Evolutionary conservation across 129 eudicot genomes (phyloP), one percentile per base, ranked within the genome.

Genomic region (Lactuca saligna): DNA sequence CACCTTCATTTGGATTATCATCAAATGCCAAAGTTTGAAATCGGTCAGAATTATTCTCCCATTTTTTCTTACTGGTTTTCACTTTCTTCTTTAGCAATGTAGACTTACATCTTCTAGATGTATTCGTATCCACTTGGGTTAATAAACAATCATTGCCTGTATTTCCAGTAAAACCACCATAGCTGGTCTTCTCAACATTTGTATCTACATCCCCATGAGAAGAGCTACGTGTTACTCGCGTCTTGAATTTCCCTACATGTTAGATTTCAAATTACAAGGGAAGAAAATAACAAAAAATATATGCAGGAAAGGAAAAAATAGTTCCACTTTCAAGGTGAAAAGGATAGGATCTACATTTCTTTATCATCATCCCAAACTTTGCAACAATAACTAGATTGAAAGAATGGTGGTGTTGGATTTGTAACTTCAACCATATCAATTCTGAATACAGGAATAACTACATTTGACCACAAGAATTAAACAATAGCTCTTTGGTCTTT

Each of bases 191-290:
- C 59, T 16, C 25, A 58, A 3, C 58, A 54, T 15, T 65, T 56
- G 14, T 72, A 54, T 54, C 70, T 25, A 48, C 25, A 54, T 20
- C 65, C 33, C 51, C 29, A 7, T 63, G 33, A 66, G 35, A 53
- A 39, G 71, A 72, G 66, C 82, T 66, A 54, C 84, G 66, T 0
- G 79, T 84, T 51, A 61, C 83, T 58, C 78, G 67, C 76, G 58
- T 76, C 68, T 72, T 57, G 17, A 6, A 57, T 31, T 38, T n/a
- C 61, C 74, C 80, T 75, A 59, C 63, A 68, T 20, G 38, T 67
- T 54, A 51, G 14, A 37, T 61, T 34, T 51, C 50, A 31, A 51
- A 31, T 68, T 32, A 76, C 51, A 53, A 50, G 7, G 5, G 50
- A 13, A 12, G 25, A 39, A 39, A 60, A 60, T 2, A 54, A 56